Percentiles rank a stretch among this genome's conserved stretches.
Conservation (phyloP, 2,329 filamentous ascomycete species). For the Beauveria australis region DNA sequence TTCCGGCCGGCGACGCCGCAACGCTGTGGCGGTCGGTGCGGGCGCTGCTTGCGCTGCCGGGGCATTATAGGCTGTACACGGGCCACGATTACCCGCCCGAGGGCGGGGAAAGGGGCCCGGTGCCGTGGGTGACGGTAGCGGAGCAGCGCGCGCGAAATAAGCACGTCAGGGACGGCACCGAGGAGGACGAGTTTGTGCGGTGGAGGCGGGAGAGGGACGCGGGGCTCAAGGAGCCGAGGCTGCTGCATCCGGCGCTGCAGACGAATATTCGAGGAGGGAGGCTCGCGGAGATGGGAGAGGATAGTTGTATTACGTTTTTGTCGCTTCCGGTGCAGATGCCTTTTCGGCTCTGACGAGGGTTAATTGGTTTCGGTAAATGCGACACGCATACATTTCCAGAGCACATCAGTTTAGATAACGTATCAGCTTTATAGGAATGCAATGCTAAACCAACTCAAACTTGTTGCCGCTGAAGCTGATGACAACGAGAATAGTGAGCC, state of each 20-base stretch:
- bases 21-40: slow-evolving; percentile 35
- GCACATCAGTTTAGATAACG: neutral
- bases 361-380: neutral
- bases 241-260: slow-evolving; percentile 44
- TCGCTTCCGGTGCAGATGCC: neutral
- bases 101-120: slow-evolving; percentile 22
- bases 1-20: slow-evolving; percentile 40
- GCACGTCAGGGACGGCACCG: slow-evolving; percentile 35
- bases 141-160: slow-evolving; percentile 40
- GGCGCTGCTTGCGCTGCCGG: slow-evolving; percentile 33
- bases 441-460: too few relatives aligned
- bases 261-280: slow-evolving; percentile 39
- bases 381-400: neutral
- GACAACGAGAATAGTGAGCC: too few relatives aligned
- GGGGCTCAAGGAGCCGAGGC: slow-evolving; percentile 32
- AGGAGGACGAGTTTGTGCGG: slow-evolving; percentile 35
- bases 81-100: slow-evolving; percentile 46
- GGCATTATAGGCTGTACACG: slow-evolving; percentile 40
- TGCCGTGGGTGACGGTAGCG: slow-evolving; percentile 35
- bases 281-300: slow-evolving; percentile 20
- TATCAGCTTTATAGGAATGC: too few relatives aligned
- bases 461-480: too few relatives aligned
- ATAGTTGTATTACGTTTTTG: neutral
- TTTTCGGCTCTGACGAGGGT: neutral
- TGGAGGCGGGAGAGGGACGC: slow-evolving; percentile 36